Conservation (phyloP, 2,329 filamentous ascomycete species). For the Rutstroemia sp. region DNA sequence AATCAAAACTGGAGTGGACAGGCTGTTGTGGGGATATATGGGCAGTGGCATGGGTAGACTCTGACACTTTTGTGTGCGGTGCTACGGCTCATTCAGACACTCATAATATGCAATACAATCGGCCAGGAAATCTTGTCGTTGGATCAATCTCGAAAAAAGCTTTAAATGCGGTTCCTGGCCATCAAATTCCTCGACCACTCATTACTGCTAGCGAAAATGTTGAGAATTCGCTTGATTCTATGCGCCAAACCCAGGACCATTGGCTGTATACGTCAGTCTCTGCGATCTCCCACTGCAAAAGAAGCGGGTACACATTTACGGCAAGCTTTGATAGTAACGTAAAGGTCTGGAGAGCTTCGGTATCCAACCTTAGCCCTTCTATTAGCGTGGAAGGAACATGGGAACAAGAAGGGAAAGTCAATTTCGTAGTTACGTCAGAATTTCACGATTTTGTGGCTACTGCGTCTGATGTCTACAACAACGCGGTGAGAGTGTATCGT, state of each 20-base stretch:
- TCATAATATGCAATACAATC: constrained; percentile 61
- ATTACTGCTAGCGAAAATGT: constrained; percentile 36
- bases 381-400: constrained; percentile 45
- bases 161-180: constrained; percentile 46
- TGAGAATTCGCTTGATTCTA: constrained; percentile 48
- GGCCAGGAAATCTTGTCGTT: constrained; percentile 52
- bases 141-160: constrained; percentile 40
- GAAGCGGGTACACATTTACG: constrained; percentile 43
- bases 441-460: constrained; percentile 46
- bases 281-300: constrained; percentile 47
- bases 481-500: constrained; percentile 51
- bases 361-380: constrained; percentile 28
- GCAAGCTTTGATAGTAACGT: constrained; percentile 56
- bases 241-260: constrained; percentile 51
- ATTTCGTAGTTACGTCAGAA: constrained; percentile 50
- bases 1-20: constrained; percentile 46
- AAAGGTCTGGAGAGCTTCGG: constrained; percentile 46
- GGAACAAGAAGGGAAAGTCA: constrained; percentile 51
- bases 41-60: constrained; percentile 49
- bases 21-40: constrained; percentile 55
- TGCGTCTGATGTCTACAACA: constrained; percentile 45
- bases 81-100: constrained; percentile 55
- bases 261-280: constrained; percentile 60
- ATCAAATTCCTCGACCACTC: constrained; percentile 47
- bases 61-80: constrained; percentile 49